Evolutionary conservation across 2,329 filamentous ascomycete species (phyloP).

Genomic region (Monilinia laxa): DNA sequence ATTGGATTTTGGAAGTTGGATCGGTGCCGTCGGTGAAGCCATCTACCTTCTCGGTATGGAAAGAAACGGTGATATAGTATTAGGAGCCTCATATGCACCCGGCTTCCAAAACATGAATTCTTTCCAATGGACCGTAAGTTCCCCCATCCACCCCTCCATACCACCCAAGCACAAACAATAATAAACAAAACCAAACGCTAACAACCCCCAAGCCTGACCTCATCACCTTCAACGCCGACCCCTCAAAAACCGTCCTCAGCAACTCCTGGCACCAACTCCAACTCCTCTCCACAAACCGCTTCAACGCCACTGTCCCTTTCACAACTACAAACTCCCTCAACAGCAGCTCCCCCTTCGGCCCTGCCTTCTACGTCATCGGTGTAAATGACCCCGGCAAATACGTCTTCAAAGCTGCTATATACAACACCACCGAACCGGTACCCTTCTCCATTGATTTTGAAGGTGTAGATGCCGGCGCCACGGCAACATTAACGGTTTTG

Average conservation of each 20-base stretch:
- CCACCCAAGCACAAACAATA: background rate
- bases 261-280: conserved; percentile 37
- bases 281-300: conserved; percentile 22
- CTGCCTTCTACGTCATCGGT: conserved; percentile 24
- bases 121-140: conserved; percentile 36
- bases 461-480: conserved; percentile 1
- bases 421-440: conserved; percentile 19
- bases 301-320: conserved; percentile 19
- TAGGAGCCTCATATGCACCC: conserved; percentile 36
- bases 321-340: conserved; percentile 5
- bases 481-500: conserved; percentile 15
- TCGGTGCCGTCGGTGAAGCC: conserved; percentile 36
- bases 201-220: conserved; percentile 33
- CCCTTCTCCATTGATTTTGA: conserved; percentile 23
- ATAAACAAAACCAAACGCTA: background rate
- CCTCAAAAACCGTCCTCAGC: conserved; percentile 49
- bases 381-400: conserved; percentile 11
- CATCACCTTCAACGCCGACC: conserved; percentile 42
- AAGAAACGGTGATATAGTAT: conserved; percentile 34
- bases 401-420: conserved; percentile 22
- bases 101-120: conserved; percentile 37
- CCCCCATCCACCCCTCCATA: background rate
- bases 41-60: conserved; percentile 35
- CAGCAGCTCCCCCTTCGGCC: conserved; percentile 8
- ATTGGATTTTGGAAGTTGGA: conserved; percentile 31